These are phyloP conservation scores for Ichthyophthirius multifiliis DNA, from an alignment of 169 alveolate genomes.

Conservation along the genomic window DNA sequence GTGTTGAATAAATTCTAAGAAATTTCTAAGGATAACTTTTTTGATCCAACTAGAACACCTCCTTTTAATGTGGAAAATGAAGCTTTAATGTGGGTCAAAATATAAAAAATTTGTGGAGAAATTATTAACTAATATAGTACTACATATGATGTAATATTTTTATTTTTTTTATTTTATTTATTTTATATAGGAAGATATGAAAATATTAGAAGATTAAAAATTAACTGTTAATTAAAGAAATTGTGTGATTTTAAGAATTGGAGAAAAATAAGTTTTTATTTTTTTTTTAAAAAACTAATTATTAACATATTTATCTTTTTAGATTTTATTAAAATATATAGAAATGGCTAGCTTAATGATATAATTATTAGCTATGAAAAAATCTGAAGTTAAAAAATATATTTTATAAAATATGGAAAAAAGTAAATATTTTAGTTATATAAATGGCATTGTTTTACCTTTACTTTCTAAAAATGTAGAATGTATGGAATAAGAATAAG, in stretches of 20 bases:
- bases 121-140: constrained; percentile 24
- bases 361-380: background rate
- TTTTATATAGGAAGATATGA: constrained; percentile 19
- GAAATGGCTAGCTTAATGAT: background rate
- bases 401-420: background rate
- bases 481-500: too few species aligned
- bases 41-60: constrained; percentile 32
- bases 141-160: constrained; percentile 2
- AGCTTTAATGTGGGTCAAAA: constrained; percentile 14
- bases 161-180: background rate
- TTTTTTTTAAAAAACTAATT: background rate
- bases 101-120: constrained; percentile 13
- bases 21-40: constrained; percentile 9
- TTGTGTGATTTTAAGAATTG: constrained; percentile 41
- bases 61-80: constrained; percentile 43
- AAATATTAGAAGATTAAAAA: constrained; percentile 22
- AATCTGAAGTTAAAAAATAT: background rate
- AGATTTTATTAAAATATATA: background rate
- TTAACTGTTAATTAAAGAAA: constrained; percentile 43
- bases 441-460: background rate
- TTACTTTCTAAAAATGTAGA: background rate
- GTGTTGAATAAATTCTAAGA: constrained; percentile 7
- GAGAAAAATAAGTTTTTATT: constrained; percentile 44
- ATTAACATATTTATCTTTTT: background rate
- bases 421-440: background rate